Evolutionary conservation across 2,329 filamentous ascomycete genomes (phyloP), one percentile per base, ranked within the genome.

Genomic region (Polychaeton citri): DNA sequence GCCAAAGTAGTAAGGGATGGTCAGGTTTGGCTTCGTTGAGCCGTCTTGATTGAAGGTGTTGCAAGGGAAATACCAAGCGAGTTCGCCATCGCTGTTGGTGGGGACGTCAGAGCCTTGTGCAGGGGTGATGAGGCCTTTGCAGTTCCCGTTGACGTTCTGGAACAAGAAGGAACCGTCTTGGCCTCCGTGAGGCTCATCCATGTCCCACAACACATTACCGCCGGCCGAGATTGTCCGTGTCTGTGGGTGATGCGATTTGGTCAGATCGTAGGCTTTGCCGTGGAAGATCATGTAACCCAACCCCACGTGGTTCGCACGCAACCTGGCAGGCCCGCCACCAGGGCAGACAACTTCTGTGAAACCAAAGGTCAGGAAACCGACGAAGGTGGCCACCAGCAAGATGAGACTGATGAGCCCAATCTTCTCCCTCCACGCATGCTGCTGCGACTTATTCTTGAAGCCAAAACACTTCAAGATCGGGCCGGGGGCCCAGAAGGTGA

Each of bases 61-160:
- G 67, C 90, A 98, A 2, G 90, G 90, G 55, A 96, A 96, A 57
- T 98, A 98, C 88, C 90, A 98, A 2, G 80, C 90, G 42, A 98
- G 63, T 38, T 93, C 77, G 5, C 73, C 76, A 35, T 78, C 63
- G 18, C 59, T 61, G 54, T 93, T 79, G 5, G 80, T 81, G 1
- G 87, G 85, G 6, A 98, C 76, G 48, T 85, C 79, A 1, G 87
- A 92, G 37, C 67, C 67, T 1, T 70, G 55, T 1, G 80, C 74
- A 6, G 69, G 60, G 1, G 75, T 93, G 54, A 98, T 94, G 38
- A 96, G 62, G 7, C 72, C 81, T 63, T 96, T 98, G 71, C 90
- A 98, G 43, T 81, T 82, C 33, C 90, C 92, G 50, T 98, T 98
- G 58, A 98, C 90, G 47, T 96, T 93, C 57, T 98, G 90, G 63